Percentiles rank a stretch among this genome's conserved stretches.
phyloP scores from a whole-genome alignment of 1,284 basidiomycete species.

The Apiotrichum veenhuisii region DNA sequence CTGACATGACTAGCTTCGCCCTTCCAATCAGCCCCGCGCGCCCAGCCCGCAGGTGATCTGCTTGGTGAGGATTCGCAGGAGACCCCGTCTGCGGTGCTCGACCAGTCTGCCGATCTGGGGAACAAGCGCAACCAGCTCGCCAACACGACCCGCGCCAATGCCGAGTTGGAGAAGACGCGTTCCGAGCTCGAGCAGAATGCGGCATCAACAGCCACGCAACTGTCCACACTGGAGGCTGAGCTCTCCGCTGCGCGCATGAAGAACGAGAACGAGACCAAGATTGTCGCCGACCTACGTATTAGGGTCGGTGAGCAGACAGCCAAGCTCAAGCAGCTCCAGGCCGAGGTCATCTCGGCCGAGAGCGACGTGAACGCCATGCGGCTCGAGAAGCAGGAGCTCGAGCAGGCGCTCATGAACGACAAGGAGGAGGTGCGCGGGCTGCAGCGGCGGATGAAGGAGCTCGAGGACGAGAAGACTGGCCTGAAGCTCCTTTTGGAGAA shows the following conservation, averaged over 20 bases:
- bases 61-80: constrained; percentile 41
- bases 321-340: constrained; percentile 69
- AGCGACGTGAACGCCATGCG: constrained; percentile 84
- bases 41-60: constrained; percentile 29
- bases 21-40: neutral
- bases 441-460: constrained; percentile 79
- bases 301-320: constrained; percentile 67
- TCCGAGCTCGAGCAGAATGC: constrained; percentile 45
- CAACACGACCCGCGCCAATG: constrained; percentile 61
- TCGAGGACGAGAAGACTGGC: constrained; percentile 67
- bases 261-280: constrained; percentile 77
- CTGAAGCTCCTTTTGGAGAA: constrained; percentile 79
- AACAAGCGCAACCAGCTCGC: constrained; percentile 77
- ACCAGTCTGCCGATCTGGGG: constrained; percentile 64
- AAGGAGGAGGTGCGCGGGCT: constrained; percentile 90
- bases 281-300: constrained; percentile 69
- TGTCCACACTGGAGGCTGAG: constrained; percentile 49
- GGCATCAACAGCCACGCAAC: constrained; percentile 62
- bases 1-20: neutral
- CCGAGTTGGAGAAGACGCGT: constrained; percentile 39
- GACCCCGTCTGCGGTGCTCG: constrained; percentile 40
- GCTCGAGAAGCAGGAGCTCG: constrained; percentile 88
- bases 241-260: constrained; percentile 56
- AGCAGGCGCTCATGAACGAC: constrained; percentile 80
- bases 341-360: constrained; percentile 84